Evolutionary conservation across 306 rosid genomes (phyloP), one percentile per base, ranked within the genome.

Genomic region (Oemleria cerasiformis): DNA sequence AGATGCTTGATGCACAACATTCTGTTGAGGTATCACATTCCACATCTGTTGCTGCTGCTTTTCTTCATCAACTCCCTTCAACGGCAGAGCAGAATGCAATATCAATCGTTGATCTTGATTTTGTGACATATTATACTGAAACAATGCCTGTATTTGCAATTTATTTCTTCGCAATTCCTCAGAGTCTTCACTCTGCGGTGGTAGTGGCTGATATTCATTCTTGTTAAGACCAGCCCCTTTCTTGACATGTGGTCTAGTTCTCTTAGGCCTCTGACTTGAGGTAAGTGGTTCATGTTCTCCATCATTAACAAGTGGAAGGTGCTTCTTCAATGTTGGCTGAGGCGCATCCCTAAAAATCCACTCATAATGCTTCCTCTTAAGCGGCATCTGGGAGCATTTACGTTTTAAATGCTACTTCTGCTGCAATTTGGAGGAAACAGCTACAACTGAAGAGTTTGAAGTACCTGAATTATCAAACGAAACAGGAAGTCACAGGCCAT

Each of bases 41-140:
- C 75, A 70, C 68, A 56, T 63, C 65, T 65, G 75, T 66, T 83
- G 79, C 60, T 72, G 79, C 63, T 73, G 79, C 36, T 66, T 72
- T 65, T 64, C 74, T 50, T 60, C 54, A 48, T 76, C 55, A 57
- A 48, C 41, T 23, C 57, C 72, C 49, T 57, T 56, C 55, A 44
- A 71, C 62, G 45, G 68, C 34, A 56, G 49, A 72, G 63, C 45
- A 77, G 76, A 25, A 71, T 25, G 63, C 41, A 44, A 70, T 66
- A 39, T 12, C 16, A 51, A 54, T 68, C 25, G 57, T 44, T 68
- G 47, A 11, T 50, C 42, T 43, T 43, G 53, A 34, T 34, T 67
- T 50, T 44, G 70, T 15, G 17, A 15, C 76, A 71, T 53, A 41
- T 77, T 74, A 62, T 80, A 77, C 63, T 77, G 83, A 61, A 63